Evolutionary conservation across 768 basidiomycete genomes (phyloP).

Genomic region (Phanerochaete sordida): DNA sequence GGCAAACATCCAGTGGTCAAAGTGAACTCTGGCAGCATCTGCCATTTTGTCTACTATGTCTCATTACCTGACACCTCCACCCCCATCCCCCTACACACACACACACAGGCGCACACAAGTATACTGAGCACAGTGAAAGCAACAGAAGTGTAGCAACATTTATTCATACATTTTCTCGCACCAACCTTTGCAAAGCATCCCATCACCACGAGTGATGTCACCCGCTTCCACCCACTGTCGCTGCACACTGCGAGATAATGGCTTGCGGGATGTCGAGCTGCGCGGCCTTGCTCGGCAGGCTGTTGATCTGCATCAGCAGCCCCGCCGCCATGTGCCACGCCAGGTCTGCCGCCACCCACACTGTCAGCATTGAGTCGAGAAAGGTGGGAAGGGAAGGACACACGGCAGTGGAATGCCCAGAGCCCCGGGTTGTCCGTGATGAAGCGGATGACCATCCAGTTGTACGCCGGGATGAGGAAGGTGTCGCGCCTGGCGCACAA

Average conservation of each 20-base stretch:
- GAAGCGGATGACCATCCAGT: slow-evolving; percentile 36
- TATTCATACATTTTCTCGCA: too few relatives aligned
- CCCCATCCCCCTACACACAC: too few relatives aligned
- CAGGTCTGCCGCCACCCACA: not conserved
- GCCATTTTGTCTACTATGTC: too few relatives aligned
- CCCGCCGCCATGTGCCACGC: slow-evolving; percentile 28
- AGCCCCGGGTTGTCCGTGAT: slow-evolving; percentile 41
- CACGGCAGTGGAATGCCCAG: slow-evolving; percentile 46
- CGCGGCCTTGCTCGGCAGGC: slow-evolving; percentile 32
- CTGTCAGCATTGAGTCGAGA: not conserved
- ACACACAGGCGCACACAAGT: too few relatives aligned
- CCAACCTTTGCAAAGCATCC: too few relatives aligned
- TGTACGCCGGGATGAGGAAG: slow-evolving; percentile 36
- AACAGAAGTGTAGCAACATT: too few relatives aligned
- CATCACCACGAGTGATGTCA: too few relatives aligned
- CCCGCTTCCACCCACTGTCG: not conserved
- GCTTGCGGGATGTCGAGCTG: slow-evolving; percentile 32
- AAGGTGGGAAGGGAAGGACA: not conserved
- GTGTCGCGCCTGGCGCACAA: slow-evolving; percentile 34
- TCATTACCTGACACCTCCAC: too few relatives aligned
- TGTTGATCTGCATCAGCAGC: slow-evolving; percentile 38
- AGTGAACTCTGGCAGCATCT: too few relatives aligned
- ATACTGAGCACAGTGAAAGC: too few relatives aligned
- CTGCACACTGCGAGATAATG: slow-evolving; percentile 29
- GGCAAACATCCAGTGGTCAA: too few relatives aligned